phyloP scores from a whole-genome alignment of 805 yeast genomes.

The Cyberlindnera sargentensis region DNA sequence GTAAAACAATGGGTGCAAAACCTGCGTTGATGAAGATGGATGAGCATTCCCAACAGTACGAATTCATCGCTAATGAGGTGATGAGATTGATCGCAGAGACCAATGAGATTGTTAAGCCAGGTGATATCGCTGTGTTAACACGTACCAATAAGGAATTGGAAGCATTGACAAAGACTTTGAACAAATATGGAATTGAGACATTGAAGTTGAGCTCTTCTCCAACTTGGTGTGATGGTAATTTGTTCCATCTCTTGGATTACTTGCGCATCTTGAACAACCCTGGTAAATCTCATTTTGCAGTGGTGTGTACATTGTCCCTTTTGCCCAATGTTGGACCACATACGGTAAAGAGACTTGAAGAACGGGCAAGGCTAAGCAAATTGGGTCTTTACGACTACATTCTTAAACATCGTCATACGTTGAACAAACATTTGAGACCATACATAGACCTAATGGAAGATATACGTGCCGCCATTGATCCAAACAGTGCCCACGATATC shows the following conservation, averaged over 20 bases:
- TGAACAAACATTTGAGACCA: conserved; percentile 18
- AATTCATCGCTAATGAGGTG: conserved; percentile 40
- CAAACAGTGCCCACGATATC: conserved; percentile 8
- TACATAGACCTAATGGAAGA: conserved; percentile 22
- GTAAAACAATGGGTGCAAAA: conserved; percentile 1
- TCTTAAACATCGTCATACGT: conserved; percentile 4
- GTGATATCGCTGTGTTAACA: conserved; percentile 48
- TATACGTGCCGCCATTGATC: conserved; percentile 12
- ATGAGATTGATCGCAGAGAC: conserved; percentile 33
- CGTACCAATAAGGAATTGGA: conserved; percentile 45
- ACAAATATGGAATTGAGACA: conserved; percentile 34
- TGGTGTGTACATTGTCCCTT: conserved; percentile 21
- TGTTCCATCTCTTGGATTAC: conserved; percentile 39
- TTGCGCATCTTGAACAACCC: conserved; percentile 34
- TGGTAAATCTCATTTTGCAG: conserved; percentile 21
- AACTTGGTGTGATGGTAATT: conserved; percentile 42
- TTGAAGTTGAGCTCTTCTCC: conserved; percentile 40
- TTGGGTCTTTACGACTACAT: conserved; percentile 11
- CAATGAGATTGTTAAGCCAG: conserved; percentile 34
- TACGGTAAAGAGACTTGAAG: conserved; percentile 17
- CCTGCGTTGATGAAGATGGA: conserved; percentile 22
- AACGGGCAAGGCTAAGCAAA: neutral
- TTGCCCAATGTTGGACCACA: conserved; percentile 19
- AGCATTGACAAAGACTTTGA: conserved; percentile 31
- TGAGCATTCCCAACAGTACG: conserved; percentile 30